Evolutionary conservation across 805 yeast genomes (phyloP).

Genomic region (Nakazawaea wyomingensis): DNA sequence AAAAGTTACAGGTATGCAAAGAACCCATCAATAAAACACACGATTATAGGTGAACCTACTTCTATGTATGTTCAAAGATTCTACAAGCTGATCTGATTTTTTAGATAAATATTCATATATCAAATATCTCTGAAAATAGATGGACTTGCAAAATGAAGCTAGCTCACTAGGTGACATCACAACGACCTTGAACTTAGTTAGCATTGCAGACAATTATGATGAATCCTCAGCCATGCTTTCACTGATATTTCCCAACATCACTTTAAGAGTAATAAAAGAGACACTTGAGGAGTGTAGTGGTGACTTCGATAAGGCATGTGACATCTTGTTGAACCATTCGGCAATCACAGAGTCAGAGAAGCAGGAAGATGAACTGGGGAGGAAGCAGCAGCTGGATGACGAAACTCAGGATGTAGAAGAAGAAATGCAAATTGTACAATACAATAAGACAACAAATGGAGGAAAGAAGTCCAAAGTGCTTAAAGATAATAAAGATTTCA

Average conservation of each 20-base stretch:
- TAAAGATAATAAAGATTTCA: too few relatives aligned
- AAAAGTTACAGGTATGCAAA: too few relatives aligned
- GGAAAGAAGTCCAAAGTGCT: too few relatives aligned
- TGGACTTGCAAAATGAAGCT: too few relatives aligned
- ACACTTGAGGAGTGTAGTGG: neutral
- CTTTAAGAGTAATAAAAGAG: neutral
- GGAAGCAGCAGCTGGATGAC: neutral
- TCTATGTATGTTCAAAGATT: too few relatives aligned
- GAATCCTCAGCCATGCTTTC: conserved; percentile 4
- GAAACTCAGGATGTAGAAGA: neutral
- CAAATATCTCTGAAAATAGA: neutral
- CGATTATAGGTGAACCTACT: too few relatives aligned
- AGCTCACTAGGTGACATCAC: neutral
- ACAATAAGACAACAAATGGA: too few relatives aligned
- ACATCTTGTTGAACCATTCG: conserved; percentile 4
- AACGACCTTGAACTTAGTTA: neutral
- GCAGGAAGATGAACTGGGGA: neutral
- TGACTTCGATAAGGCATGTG: conserved; percentile 9
- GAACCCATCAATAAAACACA: too few relatives aligned
- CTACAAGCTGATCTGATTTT: too few relatives aligned
- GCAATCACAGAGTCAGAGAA: neutral
- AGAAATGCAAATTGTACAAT: too few relatives aligned
- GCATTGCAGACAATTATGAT: neutral
- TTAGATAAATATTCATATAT: too few relatives aligned
- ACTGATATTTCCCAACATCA: conserved; percentile 8